A percentile compares a stretch with the other conserved stretches of the same genome.
These are phyloP conservation scores for Colletotrichum shisoi DNA, from an alignment of 2,329 filamentous ascomycete genomes.

Conservation along the genomic window DNA sequence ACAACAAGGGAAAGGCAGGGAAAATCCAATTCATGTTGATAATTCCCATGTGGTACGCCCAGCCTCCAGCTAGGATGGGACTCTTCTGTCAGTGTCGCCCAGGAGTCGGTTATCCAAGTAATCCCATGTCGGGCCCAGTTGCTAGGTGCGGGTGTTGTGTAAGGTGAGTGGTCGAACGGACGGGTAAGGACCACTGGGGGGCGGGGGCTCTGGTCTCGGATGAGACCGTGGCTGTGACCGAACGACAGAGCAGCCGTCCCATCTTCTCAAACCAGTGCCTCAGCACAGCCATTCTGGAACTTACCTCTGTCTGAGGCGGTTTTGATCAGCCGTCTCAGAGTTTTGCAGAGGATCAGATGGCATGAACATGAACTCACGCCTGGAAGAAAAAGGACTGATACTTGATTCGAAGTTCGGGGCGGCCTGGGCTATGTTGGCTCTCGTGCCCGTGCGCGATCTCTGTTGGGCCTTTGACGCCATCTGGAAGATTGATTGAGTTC, in stretches of 20 bases:
- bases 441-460: conserved; percentile 23
- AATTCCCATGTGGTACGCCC: conserved; percentile 23
- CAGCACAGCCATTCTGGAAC: conserved; percentile 43
- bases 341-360: conserved; percentile 37
- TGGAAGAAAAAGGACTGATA: neutral
- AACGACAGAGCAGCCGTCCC: conserved; percentile 29
- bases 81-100: conserved; percentile 18
- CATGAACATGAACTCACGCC: conserved; percentile 36
- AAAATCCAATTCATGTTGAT: conserved; percentile 30
- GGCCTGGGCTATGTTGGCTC: conserved; percentile 25
- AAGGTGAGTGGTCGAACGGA: conserved; percentile 11
- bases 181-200: conserved; percentile 4
- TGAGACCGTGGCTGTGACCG: conserved; percentile 33
- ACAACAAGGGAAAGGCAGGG: conserved; percentile 15
- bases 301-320: conserved; percentile 35
- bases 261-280: conserved; percentile 46
- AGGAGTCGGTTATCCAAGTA: conserved; percentile 1
- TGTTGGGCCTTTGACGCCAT: conserved; percentile 32
- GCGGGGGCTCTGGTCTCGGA: conserved; percentile 5
- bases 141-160: neutral
- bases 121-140: neutral
- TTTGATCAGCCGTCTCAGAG: conserved; percentile 44
- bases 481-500: conserved; percentile 36
- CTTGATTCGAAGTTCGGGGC: conserved; percentile 25
- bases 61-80: conserved; percentile 13